Conservation (phyloP, 805 yeast species). For the Hanseniaspora guilliermondii region DNA sequence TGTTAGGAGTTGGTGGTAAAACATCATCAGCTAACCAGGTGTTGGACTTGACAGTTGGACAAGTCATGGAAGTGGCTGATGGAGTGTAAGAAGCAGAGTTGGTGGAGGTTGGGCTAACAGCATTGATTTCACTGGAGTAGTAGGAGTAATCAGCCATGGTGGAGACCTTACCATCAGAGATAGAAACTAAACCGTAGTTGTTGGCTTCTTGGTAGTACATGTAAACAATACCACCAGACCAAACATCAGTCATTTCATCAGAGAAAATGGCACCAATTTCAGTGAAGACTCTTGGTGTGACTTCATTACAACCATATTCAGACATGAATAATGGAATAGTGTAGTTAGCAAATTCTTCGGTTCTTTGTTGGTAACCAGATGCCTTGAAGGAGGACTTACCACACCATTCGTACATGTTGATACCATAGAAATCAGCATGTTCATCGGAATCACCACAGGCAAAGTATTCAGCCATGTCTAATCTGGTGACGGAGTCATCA, state of each 20-base stretch:
- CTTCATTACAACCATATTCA: conserved; percentile 70
- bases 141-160: conserved; percentile 54
- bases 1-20: conserved; percentile 71
- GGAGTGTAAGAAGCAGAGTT: conserved; percentile 31
- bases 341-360: conserved; percentile 50
- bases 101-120: conserved; percentile 42
- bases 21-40: conserved; percentile 57
- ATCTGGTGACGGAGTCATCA: conserved; percentile 59
- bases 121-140: conserved; percentile 47
- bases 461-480: conserved; percentile 58
- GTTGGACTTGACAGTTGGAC: conserved; percentile 42
- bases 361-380: conserved; percentile 58
- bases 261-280: conserved; percentile 58
- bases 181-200: conserved; percentile 59
- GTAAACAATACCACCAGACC: conserved; percentile 87
- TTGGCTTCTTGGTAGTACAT: conserved; percentile 71
- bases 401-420: conserved; percentile 86
- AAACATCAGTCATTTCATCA: conserved; percentile 61
- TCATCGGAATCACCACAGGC: conserved; percentile 57
- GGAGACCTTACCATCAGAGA: conserved; percentile 35
- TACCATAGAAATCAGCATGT: conserved; percentile 72
- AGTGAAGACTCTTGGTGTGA: conserved; percentile 56
- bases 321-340: conserved; percentile 68
- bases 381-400: conserved; percentile 44
- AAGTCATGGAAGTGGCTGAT: conserved; percentile 37